Evolutionary conservation across 169 alveolate species (phyloP).

Genomic region (Ichthyophthirius multifiliis): DNA sequence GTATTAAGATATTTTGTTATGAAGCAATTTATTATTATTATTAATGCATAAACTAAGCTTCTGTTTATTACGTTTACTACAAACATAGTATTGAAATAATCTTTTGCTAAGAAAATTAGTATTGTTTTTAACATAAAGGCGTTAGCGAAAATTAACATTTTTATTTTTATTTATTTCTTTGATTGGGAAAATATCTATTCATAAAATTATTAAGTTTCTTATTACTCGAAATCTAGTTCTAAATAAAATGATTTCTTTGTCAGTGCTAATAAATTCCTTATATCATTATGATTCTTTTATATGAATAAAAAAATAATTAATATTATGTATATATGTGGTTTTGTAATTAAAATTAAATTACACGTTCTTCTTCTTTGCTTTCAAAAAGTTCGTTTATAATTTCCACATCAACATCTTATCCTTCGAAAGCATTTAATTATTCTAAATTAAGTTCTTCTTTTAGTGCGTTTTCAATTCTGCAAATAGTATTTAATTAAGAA

Average conservation of each 20-base stretch:
- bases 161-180: background rate
- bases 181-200: background rate
- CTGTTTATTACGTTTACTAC: background rate
- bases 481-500: background rate
- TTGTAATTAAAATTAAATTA: background rate
- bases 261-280: background rate
- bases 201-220: background rate
- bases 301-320: background rate
- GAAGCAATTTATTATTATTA: too few species aligned
- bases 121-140: background rate
- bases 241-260: background rate
- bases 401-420: background rate
- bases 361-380: background rate
- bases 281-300: background rate
- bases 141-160: background rate
- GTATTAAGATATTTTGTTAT: too few species aligned
- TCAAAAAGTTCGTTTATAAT: background rate
- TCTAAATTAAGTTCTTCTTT: background rate
- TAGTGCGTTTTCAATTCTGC: background rate
- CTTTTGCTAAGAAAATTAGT: background rate
- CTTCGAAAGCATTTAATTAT: background rate
- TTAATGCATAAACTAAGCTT: too few species aligned
- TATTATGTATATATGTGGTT: background rate
- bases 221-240: background rate
- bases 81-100: background rate